Evolutionary conservation across 2,329 filamentous ascomycete genomes (phyloP), one percentile per base, ranked within the genome.

Genomic region (Stenocarpella maydis): DNA sequence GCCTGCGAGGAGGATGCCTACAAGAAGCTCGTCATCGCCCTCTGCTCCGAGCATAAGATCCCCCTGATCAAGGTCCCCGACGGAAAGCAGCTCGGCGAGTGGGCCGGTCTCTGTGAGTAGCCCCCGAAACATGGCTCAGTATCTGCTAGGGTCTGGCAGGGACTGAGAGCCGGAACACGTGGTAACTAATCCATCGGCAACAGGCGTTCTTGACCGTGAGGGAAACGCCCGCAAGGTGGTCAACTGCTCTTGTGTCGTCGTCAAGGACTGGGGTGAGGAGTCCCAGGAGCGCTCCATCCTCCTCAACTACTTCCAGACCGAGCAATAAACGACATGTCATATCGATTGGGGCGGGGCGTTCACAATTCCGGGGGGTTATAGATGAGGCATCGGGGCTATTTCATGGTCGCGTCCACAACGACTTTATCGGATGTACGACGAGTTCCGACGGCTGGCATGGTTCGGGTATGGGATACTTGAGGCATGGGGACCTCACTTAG

Each of bases 201-300:
- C 67, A 98, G 95, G 95, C 87, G 95, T 98, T 78, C 91, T 99
- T 80, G 96, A 99, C 88, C 95, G 96, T 82, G 96, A 99, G 87
- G 96, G 96, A 80, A 99, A 99, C 86, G 94, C 96, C 80, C 93
- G 96, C 86, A 99, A 99, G 92, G 95, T 99, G 78, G 96, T 99
- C 88, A 99, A 99, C 93, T 99, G 96, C 94, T 98, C 95, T 82
- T 98, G 96, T 90, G 96, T 99, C 80, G 96, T 99, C 74, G 96
- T 99, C 81, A 95, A 96, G 89, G 95, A 99, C 86, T 99, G 96
- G 96, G 96, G 96, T 90, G 96, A 98, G 91, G 96, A 99, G 89
- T 97, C 93, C 77, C 95, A 97, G 88, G 96, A 99, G 91, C 95
- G 96, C 82, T 94, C 91, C 81, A 94, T 98, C 86, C 93, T 99